A percentile compares a stretch with the other conserved stretches of the same genome.
These are phyloP conservation scores for Pyrenochaeta sp. DNA, from an alignment of 2,329 filamentous ascomycete genomes.

Conservation along the genomic window DNA sequence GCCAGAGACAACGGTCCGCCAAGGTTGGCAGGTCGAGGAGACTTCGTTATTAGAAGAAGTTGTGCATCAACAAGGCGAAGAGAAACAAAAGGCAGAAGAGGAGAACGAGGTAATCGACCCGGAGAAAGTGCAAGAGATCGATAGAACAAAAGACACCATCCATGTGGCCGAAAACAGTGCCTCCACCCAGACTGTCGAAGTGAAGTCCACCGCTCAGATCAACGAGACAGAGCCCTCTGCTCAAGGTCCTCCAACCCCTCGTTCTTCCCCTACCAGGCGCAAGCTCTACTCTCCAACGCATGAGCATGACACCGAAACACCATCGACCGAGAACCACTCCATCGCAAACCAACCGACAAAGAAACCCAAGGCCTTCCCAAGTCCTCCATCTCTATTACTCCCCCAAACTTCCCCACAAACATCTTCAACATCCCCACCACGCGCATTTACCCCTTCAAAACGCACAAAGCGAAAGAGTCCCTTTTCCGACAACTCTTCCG, in stretches of 20 bases:
- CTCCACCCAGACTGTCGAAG: not conserved
- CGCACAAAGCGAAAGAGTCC: not conserved
- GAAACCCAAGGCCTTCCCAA: not conserved
- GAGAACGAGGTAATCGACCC: not conserved
- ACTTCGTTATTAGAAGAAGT: slow-evolving; percentile 1
- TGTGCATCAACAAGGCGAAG: not conserved
- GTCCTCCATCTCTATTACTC: not conserved
- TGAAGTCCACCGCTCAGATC: not conserved
- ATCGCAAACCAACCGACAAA: not conserved
- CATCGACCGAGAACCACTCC: not conserved
- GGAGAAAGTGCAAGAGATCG: not conserved
- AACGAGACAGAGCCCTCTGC: not conserved
- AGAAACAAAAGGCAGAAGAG: not conserved
- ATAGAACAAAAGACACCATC: not conserved
- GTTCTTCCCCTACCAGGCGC: not conserved
- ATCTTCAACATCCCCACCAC: not conserved
- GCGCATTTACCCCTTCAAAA: not conserved
- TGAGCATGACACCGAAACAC: not conserved
- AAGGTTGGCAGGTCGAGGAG: not conserved
- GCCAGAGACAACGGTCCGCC: not conserved
- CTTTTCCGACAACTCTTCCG: not conserved
- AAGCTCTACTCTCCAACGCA: not conserved
- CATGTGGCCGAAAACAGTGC: not conserved
- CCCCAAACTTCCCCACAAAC: not conserved
- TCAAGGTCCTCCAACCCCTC: not conserved